These are phyloP conservation scores for Salix exigua DNA, from an alignment of 345 rosid species.

Conservation along the genomic window DNA sequence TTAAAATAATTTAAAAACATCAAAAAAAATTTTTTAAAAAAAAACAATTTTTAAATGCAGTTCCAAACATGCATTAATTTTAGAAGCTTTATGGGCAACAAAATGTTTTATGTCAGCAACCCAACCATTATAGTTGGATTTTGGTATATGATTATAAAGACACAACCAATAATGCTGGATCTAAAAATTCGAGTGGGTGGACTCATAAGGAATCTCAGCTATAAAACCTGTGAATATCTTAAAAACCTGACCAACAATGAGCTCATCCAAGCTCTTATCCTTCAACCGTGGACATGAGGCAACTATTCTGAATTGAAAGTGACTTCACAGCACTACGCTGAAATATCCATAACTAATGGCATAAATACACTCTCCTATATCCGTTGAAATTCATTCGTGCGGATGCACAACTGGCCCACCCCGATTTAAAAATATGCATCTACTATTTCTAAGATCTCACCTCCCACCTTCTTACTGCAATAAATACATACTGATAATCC, in stretches of 20 bases:
- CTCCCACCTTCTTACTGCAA: no score
- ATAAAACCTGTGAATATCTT: background rate
- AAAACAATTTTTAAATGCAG: no score
- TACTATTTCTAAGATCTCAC: no score
- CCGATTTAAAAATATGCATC: no score
- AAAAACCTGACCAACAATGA: background rate
- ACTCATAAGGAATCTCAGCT: slow-evolving; percentile 2
- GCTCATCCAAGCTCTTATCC: no score
- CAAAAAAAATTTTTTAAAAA: no score
- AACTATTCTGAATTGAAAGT: background rate
- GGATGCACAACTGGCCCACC: background rate
- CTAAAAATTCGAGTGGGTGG: background rate
- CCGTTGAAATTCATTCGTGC: background rate
- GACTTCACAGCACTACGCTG: background rate
- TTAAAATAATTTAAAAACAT: no score
- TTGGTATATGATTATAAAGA: background rate
- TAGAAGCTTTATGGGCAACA: background rate
- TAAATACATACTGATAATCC: no score
- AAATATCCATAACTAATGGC: background rate
- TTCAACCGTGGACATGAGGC: background rate
- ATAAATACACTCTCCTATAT: background rate
- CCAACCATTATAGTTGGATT: background rate
- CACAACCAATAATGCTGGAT: background rate
- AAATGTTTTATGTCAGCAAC: background rate
- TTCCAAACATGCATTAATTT: background rate